phyloP scores from a whole-genome alignment of 139 green algal species.

The Diplosphaera chodatii region DNA sequence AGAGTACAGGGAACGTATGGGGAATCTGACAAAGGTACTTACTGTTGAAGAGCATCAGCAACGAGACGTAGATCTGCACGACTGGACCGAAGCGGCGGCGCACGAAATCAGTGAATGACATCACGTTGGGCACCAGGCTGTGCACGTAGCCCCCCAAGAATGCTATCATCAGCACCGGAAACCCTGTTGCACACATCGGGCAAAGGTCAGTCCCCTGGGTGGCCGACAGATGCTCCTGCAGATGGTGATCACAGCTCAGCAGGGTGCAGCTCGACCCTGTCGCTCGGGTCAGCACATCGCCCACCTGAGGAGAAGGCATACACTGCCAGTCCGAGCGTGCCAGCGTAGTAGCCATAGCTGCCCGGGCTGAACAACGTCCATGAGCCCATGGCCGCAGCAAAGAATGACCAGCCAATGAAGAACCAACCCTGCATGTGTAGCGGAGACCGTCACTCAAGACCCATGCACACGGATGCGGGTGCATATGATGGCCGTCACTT shows the following conservation, averaged over 20 bases:
- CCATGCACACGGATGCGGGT: too few species aligned
- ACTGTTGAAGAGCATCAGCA: constrained; percentile 56
- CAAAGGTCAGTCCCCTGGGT: too few species aligned
- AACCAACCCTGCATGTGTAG: constrained; percentile 20
- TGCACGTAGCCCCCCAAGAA: constrained; percentile 37
- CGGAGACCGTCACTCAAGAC: too few species aligned
- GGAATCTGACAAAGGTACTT: background rate
- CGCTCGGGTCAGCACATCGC: too few species aligned
- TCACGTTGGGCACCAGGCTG: constrained; percentile 42
- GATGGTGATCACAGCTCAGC: too few species aligned
- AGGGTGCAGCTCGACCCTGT: too few species aligned
- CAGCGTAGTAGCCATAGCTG: constrained; percentile 39
- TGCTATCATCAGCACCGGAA: constrained; percentile 66
- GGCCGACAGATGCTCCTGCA: too few species aligned
- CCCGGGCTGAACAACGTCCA: constrained; percentile 59
- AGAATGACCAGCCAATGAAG: constrained; percentile 65
- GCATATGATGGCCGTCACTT: too few species aligned
- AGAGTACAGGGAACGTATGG: too few species aligned
- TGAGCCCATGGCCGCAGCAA: constrained; percentile 56
- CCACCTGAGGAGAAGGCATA: constrained; percentile 60
- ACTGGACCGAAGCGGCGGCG: constrained; percentile 44
- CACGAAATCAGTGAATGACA: constrained; percentile 58
- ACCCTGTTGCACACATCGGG: background rate
- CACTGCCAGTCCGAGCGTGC: constrained; percentile 56
- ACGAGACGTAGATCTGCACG: constrained; percentile 37